Evolutionary conservation across 805 yeast genomes (phyloP).

Genomic region (Ogataea ramenticola): DNA sequence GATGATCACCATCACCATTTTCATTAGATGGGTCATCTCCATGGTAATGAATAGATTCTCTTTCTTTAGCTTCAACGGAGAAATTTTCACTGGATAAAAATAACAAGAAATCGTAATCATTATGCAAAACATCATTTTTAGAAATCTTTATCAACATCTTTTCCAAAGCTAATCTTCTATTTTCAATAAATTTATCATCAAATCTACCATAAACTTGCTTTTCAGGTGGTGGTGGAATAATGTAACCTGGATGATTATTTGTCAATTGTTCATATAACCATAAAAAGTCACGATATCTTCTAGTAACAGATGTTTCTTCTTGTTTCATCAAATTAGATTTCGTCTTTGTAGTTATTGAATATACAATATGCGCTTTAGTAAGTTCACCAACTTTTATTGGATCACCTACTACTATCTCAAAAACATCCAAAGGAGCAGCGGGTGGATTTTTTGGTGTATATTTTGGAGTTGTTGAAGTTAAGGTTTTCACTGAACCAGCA

Average conservation of each 20-base stretch:
- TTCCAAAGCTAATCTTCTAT: conserved; percentile 76
- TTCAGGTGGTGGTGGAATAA: conserved; percentile 94
- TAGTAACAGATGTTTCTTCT: conserved; percentile 51
- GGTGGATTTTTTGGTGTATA: background rate
- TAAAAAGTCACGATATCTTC: conserved; percentile 87
- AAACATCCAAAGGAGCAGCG: conserved; percentile 21
- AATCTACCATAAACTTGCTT: conserved; percentile 91
- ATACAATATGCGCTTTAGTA: conserved; percentile 82
- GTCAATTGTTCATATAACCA: conserved; percentile 91
- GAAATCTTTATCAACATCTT: conserved; percentile 77
- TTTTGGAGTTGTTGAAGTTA: background rate
- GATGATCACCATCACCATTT: conserved; percentile 10
- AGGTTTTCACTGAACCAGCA: background rate
- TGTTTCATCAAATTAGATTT: conserved; percentile 29
- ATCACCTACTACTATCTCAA: conserved; percentile 75
- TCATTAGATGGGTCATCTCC: conserved; percentile 24
- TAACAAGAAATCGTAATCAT: conserved; percentile 69
- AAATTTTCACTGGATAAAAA: conserved; percentile 75
- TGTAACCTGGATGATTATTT: conserved; percentile 79
- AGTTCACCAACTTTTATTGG: conserved; percentile 90
- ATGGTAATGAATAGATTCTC: conserved; percentile 41
- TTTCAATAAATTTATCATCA: conserved; percentile 83
- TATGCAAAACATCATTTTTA: conserved; percentile 44
- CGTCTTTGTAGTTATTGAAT: conserved; percentile 63
- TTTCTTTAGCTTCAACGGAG: conserved; percentile 55